phyloP scores from a whole-genome alignment of 2,329 filamentous ascomycete species.

The Exophiala sideris region DNA sequence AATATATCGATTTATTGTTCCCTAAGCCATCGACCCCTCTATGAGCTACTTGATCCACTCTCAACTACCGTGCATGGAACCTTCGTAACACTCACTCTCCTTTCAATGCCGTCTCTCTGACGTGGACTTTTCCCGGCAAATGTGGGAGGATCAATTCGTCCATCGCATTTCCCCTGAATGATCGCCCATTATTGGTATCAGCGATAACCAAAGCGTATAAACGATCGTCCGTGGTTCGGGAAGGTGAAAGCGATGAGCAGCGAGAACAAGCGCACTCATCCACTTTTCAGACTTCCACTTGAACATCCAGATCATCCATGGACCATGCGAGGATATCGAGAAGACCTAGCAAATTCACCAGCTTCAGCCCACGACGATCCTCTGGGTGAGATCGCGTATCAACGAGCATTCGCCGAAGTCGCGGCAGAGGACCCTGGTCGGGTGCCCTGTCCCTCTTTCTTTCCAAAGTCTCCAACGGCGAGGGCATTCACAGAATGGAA shows the following conservation, averaged over 20 bases:
- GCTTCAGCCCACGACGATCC: conserved; percentile 20
- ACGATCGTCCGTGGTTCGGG: too few species aligned
- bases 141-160: too few species aligned
- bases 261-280: background rate
- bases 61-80: too few species aligned
- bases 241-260: background rate
- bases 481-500: conserved; percentile 14
- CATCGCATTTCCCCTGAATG: too few species aligned
- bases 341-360: conserved; percentile 12
- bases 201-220: too few species aligned
- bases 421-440: conserved; percentile 6
- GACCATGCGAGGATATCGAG: conserved; percentile 20
- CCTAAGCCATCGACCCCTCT: too few species aligned
- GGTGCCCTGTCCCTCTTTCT: conserved; percentile 24
- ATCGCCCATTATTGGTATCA: too few species aligned
- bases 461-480: conserved; percentile 25
- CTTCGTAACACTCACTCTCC: too few species aligned
- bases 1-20: too few species aligned
- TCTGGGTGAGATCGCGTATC: conserved; percentile 25
- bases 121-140: too few species aligned
- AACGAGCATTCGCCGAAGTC: conserved; percentile 21
- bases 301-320: conserved; percentile 10
- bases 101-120: too few species aligned
- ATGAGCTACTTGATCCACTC: too few species aligned
- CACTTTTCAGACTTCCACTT: background rate